A percentile compares a stretch with the other conserved stretches of the same genome.
These are phyloP conservation scores for Lipomyces oligophaga DNA, from an alignment of 805 yeast species.

Conservation along the genomic window DNA sequence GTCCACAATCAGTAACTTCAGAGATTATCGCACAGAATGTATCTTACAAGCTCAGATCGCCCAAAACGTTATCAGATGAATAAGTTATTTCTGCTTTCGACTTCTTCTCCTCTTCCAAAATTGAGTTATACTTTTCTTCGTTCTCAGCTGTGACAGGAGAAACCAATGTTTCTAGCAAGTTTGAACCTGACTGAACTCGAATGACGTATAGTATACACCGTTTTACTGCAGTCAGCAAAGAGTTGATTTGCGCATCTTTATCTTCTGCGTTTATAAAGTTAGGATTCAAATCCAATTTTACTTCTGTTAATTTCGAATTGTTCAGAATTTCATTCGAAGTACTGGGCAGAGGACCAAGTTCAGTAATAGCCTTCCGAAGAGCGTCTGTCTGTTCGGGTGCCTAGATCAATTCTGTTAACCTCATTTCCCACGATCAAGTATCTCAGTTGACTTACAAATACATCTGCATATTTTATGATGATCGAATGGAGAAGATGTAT, in stretches of 20 bases:
- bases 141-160: constrained; percentile 65
- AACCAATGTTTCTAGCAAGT: constrained; percentile 63
- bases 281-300: constrained; percentile 59
- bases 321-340: constrained; percentile 48
- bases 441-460: constrained; percentile 28
- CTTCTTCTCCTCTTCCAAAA: constrained; percentile 48
- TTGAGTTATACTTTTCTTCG: constrained; percentile 58
- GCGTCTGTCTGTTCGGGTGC: constrained; percentile 47
- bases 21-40: background rate
- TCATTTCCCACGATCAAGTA: background rate
- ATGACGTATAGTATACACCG: constrained; percentile 77
- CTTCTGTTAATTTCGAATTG: constrained; percentile 49
- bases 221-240: constrained; percentile 71
- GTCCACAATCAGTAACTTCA: background rate
- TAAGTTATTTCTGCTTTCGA: constrained; percentile 29
- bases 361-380: constrained; percentile 45
- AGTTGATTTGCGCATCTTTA: constrained; percentile 54
- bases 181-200: constrained; percentile 69
- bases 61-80: constrained; percentile 25
- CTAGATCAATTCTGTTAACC: background rate
- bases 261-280: constrained; percentile 44
- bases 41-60: constrained; percentile 11
- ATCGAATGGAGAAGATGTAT: constrained; percentile 41
- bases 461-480: constrained; percentile 34
- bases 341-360: constrained; percentile 43